Evolutionary conservation across 306 rosid species (phyloP), one percentile per base, ranked within the genome.

Genomic region (Casuarina cunninghamiana): DNA sequence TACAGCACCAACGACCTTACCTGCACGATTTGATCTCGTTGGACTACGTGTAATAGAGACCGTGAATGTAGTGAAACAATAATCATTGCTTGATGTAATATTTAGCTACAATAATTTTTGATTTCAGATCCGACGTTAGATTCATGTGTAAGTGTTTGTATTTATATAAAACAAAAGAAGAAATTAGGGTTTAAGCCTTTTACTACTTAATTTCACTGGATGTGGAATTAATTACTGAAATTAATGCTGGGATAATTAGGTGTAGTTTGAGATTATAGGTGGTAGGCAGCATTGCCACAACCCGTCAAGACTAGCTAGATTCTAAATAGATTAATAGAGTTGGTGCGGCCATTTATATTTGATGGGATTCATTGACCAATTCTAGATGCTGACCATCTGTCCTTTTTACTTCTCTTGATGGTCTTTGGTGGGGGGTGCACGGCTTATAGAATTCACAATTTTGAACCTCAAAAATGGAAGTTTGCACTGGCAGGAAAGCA

Each of bases 341-440:
- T 58, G 65, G 39, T 57, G 38, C 9, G 19, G 12, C 46, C 19
- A n/a, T 53, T n/a, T n/a, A 6, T 41, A 60, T 6, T 75, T 45
- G 50, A 8, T 45, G 26, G 41, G 67, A 77, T 41, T 21, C 41
- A 57, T 77, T 69, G 75, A 69, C 70, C 57, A 26, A 53, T 26
- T 55, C 55, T 45, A 43, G 21, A 42, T 7, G 41, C 17, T 11
- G 46, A 77, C 65, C 32, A 13, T 26, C 16, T 54, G 21, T 13
- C 49, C 19, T 54, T 21, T 44, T 15, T 41, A 16, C 43, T 62
- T 39, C 53, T 50, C 45, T 53, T 50, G 51, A 37, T 43, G 54
- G 63, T 11, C 21, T 21, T 32, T 50, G 15, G 69, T 6, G 44
- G 5, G 57, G 57, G 69, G 10, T 19, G 21, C 12, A 21, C 66